Base-by-base conservation (phyloP, 2,329 filamentous ascomycete species). In the Reticulascus tulasneorum region DNA sequence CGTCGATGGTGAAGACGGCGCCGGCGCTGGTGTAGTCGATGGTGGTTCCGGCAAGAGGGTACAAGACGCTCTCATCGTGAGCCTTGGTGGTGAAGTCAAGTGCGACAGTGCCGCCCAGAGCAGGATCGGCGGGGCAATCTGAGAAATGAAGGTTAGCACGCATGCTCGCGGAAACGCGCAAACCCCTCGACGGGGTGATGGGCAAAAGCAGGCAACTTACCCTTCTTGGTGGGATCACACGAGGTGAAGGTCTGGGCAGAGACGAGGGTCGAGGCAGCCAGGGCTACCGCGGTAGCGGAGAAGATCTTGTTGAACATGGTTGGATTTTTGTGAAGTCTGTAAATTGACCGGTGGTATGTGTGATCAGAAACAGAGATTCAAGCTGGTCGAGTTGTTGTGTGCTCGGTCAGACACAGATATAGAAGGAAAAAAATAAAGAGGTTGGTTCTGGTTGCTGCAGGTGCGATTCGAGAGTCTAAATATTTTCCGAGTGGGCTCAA, bases 51-150 rank as follows among this genome's bases (percentile, higher is more conserved):
- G 56, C 58, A 29, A 67, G 62, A 29, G 52, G 45, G 21, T 56
- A 59, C 59, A 79, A 75, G 50, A 64, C 60, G 45, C 75, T 69
- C 43, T 82, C 89, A 45, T 76, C 69, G 45, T 82, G 89, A 23
- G 67, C 57, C 38, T 86, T 86, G 59, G 83, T 71, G 41, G 79
- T 84, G 67, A 95, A 93, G 68, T 95, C 87, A 56, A 90, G 80
- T 40, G 51, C 48, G 34, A 64, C 49, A 26, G 60, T 66, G 65
- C 59, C 79, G 34, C 86, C 88, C 11, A 96, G 72, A 9, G 90
- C 91, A 45, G 84, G 74, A 58, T 94, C 75, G 39, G 83, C 60
- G 32, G 85, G 77, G 66, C 91, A 97, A 22, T 54, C 74, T 77
- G 39, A 4, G 11, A 28, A 8, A 5, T 5, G 9, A 21, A 22